Evolutionary conservation across 2,329 filamentous ascomycete species (phyloP).

Genomic region (Sporothrix humicola): DNA sequence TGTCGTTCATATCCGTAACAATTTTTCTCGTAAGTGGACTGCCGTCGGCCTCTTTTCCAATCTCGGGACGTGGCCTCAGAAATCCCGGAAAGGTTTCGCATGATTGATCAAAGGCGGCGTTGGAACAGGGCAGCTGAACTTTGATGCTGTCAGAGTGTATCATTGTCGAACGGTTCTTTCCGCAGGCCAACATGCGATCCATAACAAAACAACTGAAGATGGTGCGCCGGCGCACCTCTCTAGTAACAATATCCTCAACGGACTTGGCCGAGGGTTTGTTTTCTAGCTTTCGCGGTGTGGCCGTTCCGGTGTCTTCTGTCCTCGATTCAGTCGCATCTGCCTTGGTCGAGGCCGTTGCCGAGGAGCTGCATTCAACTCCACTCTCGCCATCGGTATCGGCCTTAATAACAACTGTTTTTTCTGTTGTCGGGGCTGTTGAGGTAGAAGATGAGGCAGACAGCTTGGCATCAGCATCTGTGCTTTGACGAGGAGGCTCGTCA

Average conservation of each 20-base stretch:
- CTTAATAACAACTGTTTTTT: background rate
- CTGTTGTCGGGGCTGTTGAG: background rate
- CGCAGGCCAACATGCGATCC: slow-evolving; percentile 71
- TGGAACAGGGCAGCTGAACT: slow-evolving; percentile 71
- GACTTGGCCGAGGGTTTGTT: background rate
- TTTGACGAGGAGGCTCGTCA: slow-evolving; percentile 45
- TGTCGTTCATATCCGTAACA: slow-evolving; percentile 46
- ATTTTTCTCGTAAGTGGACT: slow-evolving; percentile 30
- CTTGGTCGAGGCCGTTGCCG: background rate
- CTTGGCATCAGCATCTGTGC: slow-evolving; percentile 25
- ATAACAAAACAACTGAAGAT: slow-evolving; percentile 78
- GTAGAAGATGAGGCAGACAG: background rate
- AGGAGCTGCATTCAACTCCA: background rate
- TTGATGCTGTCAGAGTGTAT: slow-evolving; percentile 64
- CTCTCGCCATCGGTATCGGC: background rate
- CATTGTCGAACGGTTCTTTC: slow-evolving; percentile 64
- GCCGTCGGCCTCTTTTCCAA: background rate
- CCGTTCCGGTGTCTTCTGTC: background rate
- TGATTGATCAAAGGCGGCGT: slow-evolving; percentile 67
- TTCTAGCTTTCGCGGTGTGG: background rate
- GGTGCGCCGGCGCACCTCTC: slow-evolving; percentile 70
- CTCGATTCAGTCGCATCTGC: background rate
- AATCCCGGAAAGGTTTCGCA: slow-evolving; percentile 62
- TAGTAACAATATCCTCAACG: slow-evolving; percentile 55
- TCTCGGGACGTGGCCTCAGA: slow-evolving; percentile 42